Evolutionary conservation across 768 basidiomycete species (phyloP), one percentile per base, ranked within the genome.

Genomic region (Sarcodon aspratus): DNA sequence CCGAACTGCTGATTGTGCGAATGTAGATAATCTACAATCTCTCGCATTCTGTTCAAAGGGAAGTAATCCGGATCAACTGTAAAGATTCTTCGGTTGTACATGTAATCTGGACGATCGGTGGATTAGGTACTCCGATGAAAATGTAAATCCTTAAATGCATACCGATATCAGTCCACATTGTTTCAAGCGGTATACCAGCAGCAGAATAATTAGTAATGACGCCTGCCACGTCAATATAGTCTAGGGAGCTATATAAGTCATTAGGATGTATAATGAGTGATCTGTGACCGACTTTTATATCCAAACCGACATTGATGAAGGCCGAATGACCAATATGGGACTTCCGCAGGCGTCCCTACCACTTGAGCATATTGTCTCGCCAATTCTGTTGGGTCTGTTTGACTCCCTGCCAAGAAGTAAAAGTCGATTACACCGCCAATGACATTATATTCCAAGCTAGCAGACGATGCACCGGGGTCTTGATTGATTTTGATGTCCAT

Each of bases 131-230:
- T 40, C 5, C 7, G 11, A 34, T 15, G 15, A 5, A 18, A 45
- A 13, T 13, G 21, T 44, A 38, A n/a, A 27, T 35, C 15, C 54
- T 31, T n/a, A 33, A 49, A 55, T 12, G 47, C 55, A 32, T 55
- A 75, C 80, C 80, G 34, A 85, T 85, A 60, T 85, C 83, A 2
- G 82, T 82, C 82, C 82, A 85, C 82, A 85, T 84, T 0, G 82
- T 83, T 61, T 86, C 82, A 3, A 85, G 70, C 7, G 82, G 83
- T 47, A 86, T 85, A 4, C 63, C 59, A 0, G 80, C 79, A 1
- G 63, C 69, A 1, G 78, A 72, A 52, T 85, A 85, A 58, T 74
- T 79, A 0, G 72, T 61, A 48, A 85, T 76, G 4, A 84, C 82
- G 34, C 66, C 62, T 0, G 80, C 75, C 1, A 84, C 79, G 33